Conservation (phyloP, 208 protist species). For the Wallacemonas collosoma region DNA sequence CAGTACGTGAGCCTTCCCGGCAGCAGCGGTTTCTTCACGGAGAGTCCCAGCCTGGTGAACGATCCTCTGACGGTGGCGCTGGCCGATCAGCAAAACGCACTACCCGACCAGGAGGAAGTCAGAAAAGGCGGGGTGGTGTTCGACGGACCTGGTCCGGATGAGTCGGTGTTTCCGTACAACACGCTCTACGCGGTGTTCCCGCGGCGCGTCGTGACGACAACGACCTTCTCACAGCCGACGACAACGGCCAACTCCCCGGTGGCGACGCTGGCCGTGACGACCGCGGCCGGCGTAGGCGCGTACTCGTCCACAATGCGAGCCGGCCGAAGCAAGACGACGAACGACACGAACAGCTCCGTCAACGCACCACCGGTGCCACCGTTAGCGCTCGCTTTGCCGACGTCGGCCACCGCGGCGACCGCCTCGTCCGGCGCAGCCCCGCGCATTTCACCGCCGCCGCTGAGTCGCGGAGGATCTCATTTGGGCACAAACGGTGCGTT, state of each 20-base stretch:
- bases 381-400: too few relatives aligned
- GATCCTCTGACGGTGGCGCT: neutral
- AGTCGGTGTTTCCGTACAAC: conserved; percentile 9
- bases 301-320: too few relatives aligned
- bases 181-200: conserved; percentile 14
- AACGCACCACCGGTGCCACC: too few relatives aligned
- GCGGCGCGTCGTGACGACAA: neutral
- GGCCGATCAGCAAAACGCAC: neutral
- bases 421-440: too few relatives aligned
- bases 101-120: conserved; percentile 3
- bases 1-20: conserved; percentile 5
- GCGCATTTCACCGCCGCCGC: too few relatives aligned
- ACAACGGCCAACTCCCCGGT: neutral
- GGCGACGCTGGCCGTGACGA: neutral
- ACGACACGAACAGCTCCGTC: neutral
- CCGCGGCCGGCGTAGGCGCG: too few relatives aligned
- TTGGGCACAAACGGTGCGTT: conserved; percentile 1
- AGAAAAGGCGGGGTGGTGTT: neutral
- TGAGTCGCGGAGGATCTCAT: neutral
- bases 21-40: neutral
- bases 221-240: neutral
- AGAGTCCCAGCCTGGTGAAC: neutral
- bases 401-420: too few relatives aligned
- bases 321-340: neutral
- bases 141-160: conserved; percentile 4